Percentiles rank a stretch among this genome's conserved stretches.
These are phyloP conservation scores for Trametes elegans DNA, from an alignment of 768 basidiomycete species.

Conservation along the genomic window DNA sequence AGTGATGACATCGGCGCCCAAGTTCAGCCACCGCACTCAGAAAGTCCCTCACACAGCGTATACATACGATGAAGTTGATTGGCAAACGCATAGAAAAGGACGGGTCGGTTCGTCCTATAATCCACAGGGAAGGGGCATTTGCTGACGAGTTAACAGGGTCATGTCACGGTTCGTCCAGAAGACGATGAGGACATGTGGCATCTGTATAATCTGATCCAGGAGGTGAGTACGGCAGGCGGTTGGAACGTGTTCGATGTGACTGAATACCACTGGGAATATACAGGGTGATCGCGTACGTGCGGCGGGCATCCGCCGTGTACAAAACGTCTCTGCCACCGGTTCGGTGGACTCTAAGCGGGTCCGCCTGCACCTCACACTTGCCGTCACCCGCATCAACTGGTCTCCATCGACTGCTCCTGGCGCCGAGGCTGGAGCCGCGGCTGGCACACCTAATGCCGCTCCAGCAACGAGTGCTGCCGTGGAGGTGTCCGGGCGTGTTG, in stretches of 20 bases:
- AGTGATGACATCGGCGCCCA: conserved; percentile 8
- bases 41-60: neutral
- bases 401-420: conserved; percentile 57
- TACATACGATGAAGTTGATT: conserved; percentile 74
- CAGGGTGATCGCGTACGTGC: conserved; percentile 82
- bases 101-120: conserved; percentile 51
- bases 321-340: conserved; percentile 88
- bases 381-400: conserved; percentile 79
- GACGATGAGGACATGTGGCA: conserved; percentile 99
- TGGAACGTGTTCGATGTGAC: neutral
- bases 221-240: conserved; percentile 45
- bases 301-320: conserved; percentile 85
- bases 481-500: conserved; percentile 85
- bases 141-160: conserved; percentile 53
- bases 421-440: conserved; percentile 42
- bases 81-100: conserved; percentile 83
- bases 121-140: neutral
- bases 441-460: conserved; percentile 30
- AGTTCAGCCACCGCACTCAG: neutral
- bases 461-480: conserved; percentile 53
- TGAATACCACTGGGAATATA: conserved; percentile 6
- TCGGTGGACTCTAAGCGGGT: conserved; percentile 91
- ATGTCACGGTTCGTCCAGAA: conserved; percentile 92
- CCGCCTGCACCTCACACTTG: conserved; percentile 78
- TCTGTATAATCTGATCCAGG: conserved; percentile 92